Evolutionary conservation across 1,139 yeast species (phyloP).

Genomic region (Protomyces inundatus): DNA sequence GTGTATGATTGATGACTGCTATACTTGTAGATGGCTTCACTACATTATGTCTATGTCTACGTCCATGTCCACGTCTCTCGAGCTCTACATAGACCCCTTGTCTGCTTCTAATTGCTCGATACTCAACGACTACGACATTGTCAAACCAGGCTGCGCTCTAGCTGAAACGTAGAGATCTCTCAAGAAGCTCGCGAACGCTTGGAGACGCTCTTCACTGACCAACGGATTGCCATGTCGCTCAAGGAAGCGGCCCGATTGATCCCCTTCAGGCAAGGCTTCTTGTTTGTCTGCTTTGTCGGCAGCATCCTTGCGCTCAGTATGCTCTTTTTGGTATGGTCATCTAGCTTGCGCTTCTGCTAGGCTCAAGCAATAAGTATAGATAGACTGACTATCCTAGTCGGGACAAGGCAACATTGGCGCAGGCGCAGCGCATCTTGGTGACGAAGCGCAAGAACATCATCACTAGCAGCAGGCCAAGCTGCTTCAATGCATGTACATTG

Average conservation of each 20-base stretch:
- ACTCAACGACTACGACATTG: no score
- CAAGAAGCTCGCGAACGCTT: no score
- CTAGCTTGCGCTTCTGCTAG: neutral
- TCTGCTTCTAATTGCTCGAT: no score
- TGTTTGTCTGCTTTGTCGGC: slow-evolving; percentile 4
- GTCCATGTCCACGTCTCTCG: no score
- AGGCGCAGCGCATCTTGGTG: slow-evolving; percentile 6
- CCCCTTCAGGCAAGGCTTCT: slow-evolving; percentile 9
- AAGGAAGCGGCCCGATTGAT: slow-evolving; percentile 3
- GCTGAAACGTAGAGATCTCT: neutral
- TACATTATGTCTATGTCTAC: neutral
- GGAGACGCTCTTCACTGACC: no score
- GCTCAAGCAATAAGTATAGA: no score
- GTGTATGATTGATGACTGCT: neutral
- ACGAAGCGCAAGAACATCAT: slow-evolving; percentile 24
- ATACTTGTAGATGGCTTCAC: neutral
- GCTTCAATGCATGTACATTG: no score
- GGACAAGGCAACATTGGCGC: slow-evolving; percentile 11
- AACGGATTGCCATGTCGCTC: neutral
- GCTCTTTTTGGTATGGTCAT: neutral
- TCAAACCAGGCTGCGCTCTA: neutral
- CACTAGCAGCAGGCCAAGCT: neutral
- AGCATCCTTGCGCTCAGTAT: slow-evolving; percentile 1
- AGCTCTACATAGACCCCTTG: no score
- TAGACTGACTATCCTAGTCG: neutral